Conservation (phyloP, 805 yeast species). For the Candida taoyuanica region DNA sequence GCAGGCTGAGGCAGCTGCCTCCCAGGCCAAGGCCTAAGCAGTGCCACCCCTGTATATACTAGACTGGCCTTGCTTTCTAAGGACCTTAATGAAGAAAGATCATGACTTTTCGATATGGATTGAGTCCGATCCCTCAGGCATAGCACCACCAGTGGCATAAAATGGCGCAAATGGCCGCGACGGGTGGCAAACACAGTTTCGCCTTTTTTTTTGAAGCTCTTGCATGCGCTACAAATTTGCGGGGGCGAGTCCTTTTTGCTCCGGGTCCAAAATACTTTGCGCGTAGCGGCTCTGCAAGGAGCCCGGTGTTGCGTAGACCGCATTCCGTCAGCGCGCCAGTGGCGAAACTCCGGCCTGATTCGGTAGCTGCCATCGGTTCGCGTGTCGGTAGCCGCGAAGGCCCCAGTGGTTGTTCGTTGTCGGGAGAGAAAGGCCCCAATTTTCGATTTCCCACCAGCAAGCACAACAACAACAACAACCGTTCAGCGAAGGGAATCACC, state of each 20-base stretch:
- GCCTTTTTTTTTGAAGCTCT: not conserved
- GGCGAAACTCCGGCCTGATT: not conserved
- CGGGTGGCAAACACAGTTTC: slow-evolving; percentile 1
- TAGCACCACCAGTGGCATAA: not conserved
- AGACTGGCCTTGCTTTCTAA: too few species aligned
- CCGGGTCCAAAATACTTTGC: too few species aligned
- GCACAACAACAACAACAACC: slow-evolving; percentile 4
- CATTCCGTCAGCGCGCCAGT: slow-evolving; percentile 3
- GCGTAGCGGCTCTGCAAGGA: too few species aligned
- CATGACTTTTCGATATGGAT: too few species aligned
- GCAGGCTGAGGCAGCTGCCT: slow-evolving; percentile 14
- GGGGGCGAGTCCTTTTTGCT: too few species aligned
- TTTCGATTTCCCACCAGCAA: slow-evolving; percentile 16
- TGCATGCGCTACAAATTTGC: too few species aligned
- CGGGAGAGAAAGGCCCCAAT: slow-evolving; percentile 6
- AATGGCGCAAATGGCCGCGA: not conserved
- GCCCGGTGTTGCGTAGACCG: slow-evolving; percentile 2
- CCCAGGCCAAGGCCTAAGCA: slow-evolving; percentile 3
- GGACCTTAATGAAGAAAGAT: too few species aligned
- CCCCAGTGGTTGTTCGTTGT: slow-evolving; percentile 2
- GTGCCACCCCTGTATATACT: not conserved
- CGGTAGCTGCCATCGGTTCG: slow-evolving; percentile 3
- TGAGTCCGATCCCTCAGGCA: too few species aligned
- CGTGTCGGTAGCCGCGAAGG: slow-evolving; percentile 1
- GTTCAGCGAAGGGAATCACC: not conserved